These are phyloP conservation scores for Grigorovia transvaalensis DNA, from an alignment of 805 yeast species.

Conservation along the genomic window DNA sequence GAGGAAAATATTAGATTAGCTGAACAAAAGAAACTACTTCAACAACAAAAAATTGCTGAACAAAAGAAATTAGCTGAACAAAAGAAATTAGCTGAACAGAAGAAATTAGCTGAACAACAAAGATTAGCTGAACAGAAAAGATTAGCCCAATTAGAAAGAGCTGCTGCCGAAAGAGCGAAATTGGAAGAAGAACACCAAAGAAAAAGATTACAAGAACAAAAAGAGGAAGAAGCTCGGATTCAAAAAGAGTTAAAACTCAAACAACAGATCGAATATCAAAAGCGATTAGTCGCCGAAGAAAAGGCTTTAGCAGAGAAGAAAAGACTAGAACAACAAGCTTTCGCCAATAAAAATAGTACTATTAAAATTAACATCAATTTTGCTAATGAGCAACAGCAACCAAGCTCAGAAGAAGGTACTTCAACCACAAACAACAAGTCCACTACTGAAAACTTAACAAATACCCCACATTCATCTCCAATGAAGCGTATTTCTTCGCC, in stretches of 20 bases:
- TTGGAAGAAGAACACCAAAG: conserved; percentile 1
- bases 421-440: not conserved
- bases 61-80: conserved; percentile 2
- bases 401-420: not conserved
- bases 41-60: not conserved
- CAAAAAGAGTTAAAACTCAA: conserved; percentile 2
- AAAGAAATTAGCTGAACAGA: conserved; percentile 1
- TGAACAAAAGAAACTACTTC: not conserved
- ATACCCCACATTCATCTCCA: not conserved
- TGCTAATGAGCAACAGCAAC: not conserved
- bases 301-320: conserved; percentile 4
- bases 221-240: conserved; percentile 1
- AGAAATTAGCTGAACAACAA: conserved; percentile 2
- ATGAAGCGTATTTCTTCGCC: conserved; percentile 11
- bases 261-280: conserved; percentile 8
- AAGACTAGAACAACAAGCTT: not conserved
- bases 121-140: conserved; percentile 5
- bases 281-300: conserved; percentile 8
- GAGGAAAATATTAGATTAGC: not conserved
- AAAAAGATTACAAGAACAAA: conserved; percentile 1
- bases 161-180: not conserved
- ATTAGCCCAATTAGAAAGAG: not conserved
- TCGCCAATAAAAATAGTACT: not conserved
- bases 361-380: not conserved
- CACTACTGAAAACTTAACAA: not conserved